Evolutionary conservation across 345 rosid genomes (phyloP), one percentile per base, ranked within the genome.

Genomic region (Eucalyptus viminalis): DNA sequence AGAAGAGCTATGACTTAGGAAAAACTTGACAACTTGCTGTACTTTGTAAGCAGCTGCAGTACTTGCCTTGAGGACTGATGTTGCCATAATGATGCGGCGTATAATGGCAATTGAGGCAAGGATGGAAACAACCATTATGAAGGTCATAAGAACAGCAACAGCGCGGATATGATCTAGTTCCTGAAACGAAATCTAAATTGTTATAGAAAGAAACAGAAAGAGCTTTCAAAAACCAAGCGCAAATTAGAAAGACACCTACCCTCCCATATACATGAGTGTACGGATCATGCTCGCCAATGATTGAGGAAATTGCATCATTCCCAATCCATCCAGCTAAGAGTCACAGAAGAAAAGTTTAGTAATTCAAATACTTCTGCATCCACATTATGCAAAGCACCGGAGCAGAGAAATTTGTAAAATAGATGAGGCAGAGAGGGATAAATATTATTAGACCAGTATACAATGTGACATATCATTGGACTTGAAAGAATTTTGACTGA

Each of bases 271-370:
- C 94, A 86, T 88, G 98, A 93, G 93, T 92, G 91, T 97, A 97
- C 15, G 98, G 97, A 93, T 97, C 99, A 90, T 94, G 98, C 88
- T 89, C 94, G 87, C 99, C 99, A 51, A 96, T 97, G 90, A 97
- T 93, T 44, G 99, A 98, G 53, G 99, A 93, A 89, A 97, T 94
- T 83, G 97, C 98, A 94, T 95, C 97, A 87, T 96, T 94, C 87
- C 99, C 98, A 44, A 97, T 94, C 99, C 99, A 97, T 91, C 99
- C 98, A 94, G 99, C 99, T 97, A 92, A 90, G 91, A 93, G 19
- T 8, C 65, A 62, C 31, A 88, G 22, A 88, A 62, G 40, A 81
- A n/a, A 90, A 89, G 67, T 72, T 91, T 80, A 92, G 88, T 76
- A 19, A 51, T 86, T 69, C 44, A 40, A 76, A 37, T 76, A 40